These are phyloP conservation scores for Solanum chmielewskii DNA, from an alignment of 257 asterid genomes.

Conservation along the genomic window DNA sequence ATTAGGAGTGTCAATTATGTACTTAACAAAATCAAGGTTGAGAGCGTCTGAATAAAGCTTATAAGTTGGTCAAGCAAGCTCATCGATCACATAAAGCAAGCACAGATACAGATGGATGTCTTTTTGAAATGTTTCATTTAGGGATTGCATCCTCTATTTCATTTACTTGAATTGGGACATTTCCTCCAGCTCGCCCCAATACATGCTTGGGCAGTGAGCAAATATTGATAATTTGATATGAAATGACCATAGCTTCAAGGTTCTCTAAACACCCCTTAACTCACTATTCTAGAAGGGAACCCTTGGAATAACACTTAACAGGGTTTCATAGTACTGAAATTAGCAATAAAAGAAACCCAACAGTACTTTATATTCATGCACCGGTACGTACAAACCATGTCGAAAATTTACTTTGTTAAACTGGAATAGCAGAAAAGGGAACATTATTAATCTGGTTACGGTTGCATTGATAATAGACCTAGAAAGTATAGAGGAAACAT, in stretches of 20 bases:
- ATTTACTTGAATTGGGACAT: background rate
- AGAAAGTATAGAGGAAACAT: background rate
- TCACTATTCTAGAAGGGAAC: background rate
- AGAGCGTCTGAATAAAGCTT: background rate
- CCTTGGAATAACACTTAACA: background rate
- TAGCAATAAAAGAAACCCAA: background rate
- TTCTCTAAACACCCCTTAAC: background rate
- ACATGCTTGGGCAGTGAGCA: background rate
- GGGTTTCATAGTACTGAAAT: background rate
- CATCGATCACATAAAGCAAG: background rate
- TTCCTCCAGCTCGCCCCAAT: background rate
- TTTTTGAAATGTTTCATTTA: background rate
- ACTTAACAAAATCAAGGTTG: background rate
- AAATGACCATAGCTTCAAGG: background rate
- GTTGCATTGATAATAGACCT: background rate
- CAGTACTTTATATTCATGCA: background rate
- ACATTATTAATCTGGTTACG: background rate
- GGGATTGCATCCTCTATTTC: background rate
- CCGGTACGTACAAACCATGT: background rate
- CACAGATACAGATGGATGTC: background rate
- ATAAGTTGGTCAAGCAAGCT: background rate
- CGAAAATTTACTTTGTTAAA: background rate
- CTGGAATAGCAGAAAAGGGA: background rate
- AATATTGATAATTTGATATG: background rate
- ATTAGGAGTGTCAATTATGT: background rate